These are phyloP conservation scores for Aspergillus candidus DNA, from an alignment of 2,329 filamentous ascomycete species.

Conservation along the genomic window DNA sequence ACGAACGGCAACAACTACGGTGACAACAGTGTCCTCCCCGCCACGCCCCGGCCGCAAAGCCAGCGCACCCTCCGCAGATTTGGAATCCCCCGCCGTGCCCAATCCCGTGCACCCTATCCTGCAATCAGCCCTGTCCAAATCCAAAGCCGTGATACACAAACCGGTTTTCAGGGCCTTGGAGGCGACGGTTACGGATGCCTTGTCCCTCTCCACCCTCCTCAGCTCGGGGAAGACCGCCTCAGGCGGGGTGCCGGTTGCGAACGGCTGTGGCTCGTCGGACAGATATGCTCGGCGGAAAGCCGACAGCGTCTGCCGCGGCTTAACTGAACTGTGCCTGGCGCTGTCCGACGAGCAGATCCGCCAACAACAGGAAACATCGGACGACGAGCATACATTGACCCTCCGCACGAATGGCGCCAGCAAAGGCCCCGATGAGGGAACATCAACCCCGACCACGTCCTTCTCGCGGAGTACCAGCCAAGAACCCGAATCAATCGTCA, in stretches of 20 bases:
- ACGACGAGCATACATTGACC: conserved; percentile 18
- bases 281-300: conserved; percentile 83
- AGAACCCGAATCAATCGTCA: conserved; percentile 30
- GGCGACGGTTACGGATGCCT: conserved; percentile 71
- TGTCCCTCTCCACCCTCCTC: conserved; percentile 72
- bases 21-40: conserved; percentile 84
- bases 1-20: conserved; percentile 81
- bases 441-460: conserved; percentile 21
- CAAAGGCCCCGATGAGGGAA: conserved; percentile 16
- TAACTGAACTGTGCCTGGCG: conserved; percentile 88
- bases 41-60: conserved; percentile 64
- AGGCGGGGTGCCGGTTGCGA: conserved; percentile 30
- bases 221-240: conserved; percentile 62
- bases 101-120: conserved; percentile 68
- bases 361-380: conserved; percentile 25
- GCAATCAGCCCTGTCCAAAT: conserved; percentile 72
- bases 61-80: conserved; percentile 33
- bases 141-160: conserved; percentile 61
- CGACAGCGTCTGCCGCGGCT: conserved; percentile 83
- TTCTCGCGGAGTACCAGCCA: conserved; percentile 35
- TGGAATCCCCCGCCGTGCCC: conserved; percentile 32
- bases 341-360: conserved; percentile 56
- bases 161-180: conserved; percentile 77
- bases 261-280: conserved; percentile 52
- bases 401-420: conserved; percentile 17